Evolutionary conservation across 805 yeast genomes (phyloP).

Genomic region (Saccharomycopsis vini): DNA sequence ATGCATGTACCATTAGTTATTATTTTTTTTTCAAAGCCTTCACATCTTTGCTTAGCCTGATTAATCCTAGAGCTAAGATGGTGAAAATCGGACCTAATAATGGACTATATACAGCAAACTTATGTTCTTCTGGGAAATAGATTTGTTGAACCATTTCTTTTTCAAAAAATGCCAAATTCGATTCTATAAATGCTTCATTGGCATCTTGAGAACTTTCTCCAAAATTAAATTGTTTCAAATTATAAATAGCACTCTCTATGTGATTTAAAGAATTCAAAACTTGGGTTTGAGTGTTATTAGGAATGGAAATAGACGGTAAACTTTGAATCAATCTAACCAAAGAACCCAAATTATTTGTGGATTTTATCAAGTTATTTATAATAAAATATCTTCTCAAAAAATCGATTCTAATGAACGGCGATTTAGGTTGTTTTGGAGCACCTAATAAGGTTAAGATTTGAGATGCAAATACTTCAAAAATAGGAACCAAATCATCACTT

Average conservation of each 20-base stretch:
- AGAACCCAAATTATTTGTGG: slow-evolving; percentile 66
- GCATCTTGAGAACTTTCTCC: slow-evolving; percentile 31
- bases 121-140: slow-evolving; percentile 92
- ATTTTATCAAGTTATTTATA: slow-evolving; percentile 46
- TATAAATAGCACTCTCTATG: slow-evolving; percentile 31
- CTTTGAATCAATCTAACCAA: slow-evolving; percentile 59
- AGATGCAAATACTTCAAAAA: slow-evolving; percentile 60
- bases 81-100: slow-evolving; percentile 77
- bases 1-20: background rate
- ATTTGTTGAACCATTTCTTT: slow-evolving; percentile 93
- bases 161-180: slow-evolving; percentile 79
- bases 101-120: slow-evolving; percentile 88
- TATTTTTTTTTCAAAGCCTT: slow-evolving; percentile 6
- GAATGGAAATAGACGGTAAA: slow-evolving; percentile 75
- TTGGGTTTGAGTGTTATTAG: slow-evolving; percentile 53
- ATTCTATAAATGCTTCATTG: slow-evolving; percentile 47
- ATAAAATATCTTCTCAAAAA: slow-evolving; percentile 52
- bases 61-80: slow-evolving; percentile 45
- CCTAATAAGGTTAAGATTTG: slow-evolving; percentile 73
- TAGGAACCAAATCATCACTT: slow-evolving; percentile 40
- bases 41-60: slow-evolving; percentile 37
- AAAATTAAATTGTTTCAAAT: slow-evolving; percentile 28
- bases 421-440: slow-evolving; percentile 46
- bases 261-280: slow-evolving; percentile 43
- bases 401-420: slow-evolving; percentile 58